A percentile compares a stretch with the other conserved stretches of the same genome.
Evolutionary conservation across 2,329 filamentous ascomycete genomes (phyloP).

Genomic region (Fusarium sublunatum): DNA sequence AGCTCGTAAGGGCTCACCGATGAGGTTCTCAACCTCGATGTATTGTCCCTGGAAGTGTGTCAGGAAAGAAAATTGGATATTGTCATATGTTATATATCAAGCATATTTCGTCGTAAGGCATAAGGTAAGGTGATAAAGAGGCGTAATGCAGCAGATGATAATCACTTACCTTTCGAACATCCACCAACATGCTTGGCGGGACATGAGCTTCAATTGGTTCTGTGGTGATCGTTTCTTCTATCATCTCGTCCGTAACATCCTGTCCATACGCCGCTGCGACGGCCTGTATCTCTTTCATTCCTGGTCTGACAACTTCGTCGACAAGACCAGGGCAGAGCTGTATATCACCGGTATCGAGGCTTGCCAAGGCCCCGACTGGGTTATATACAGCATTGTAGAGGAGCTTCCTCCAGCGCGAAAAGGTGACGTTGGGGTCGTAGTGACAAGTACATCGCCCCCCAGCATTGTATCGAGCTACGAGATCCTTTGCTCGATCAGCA

Average conservation of each 20-base stretch:
- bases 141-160: background rate
- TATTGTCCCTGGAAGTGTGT: conserved; percentile 38
- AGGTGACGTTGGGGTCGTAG: conserved; percentile 37
- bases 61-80: background rate
- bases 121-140: background rate
- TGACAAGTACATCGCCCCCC: conserved; percentile 34
- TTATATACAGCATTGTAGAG: conserved; percentile 44
- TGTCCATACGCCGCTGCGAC: conserved; percentile 40
- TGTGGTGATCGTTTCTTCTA: conserved; percentile 37
- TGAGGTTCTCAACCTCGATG: conserved; percentile 43
- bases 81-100: background rate
- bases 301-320: conserved; percentile 39
- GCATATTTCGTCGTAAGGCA: background rate
- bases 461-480: conserved; percentile 39
- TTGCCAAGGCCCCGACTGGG: conserved; percentile 37
- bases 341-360: conserved; percentile 41
- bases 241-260: conserved; percentile 35
- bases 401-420: conserved; percentile 43
- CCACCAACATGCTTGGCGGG: conserved; percentile 41
- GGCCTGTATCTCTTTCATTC: conserved; percentile 42
- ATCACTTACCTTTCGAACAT: conserved; percentile 37
- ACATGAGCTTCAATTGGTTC: conserved; percentile 43
- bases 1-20: conserved; percentile 42
- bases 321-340: conserved; percentile 42
- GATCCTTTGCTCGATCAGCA: conserved; percentile 34